These are phyloP conservation scores for Auriscalpium vulgare DNA, from an alignment of 768 basidiomycete genomes.

Conservation along the genomic window DNA sequence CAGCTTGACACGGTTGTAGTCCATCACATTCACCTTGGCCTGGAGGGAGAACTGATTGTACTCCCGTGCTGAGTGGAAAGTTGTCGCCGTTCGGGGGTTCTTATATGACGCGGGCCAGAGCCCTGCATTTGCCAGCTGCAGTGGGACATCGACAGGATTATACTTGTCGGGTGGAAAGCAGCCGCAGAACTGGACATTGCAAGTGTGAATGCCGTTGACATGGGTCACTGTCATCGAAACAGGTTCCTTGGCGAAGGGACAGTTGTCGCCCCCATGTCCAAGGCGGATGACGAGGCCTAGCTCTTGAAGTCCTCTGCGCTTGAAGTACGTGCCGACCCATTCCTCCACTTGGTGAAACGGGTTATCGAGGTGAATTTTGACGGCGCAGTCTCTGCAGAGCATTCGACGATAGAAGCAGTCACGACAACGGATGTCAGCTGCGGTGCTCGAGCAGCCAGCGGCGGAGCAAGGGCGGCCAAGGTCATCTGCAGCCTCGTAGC, in stretches of 20 bases:
- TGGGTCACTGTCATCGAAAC: background rate
- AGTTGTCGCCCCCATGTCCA: background rate
- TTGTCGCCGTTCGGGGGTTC: background rate
- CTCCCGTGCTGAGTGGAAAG: background rate
- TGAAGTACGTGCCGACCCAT: background rate
- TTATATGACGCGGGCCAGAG: background rate
- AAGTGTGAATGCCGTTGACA: background rate
- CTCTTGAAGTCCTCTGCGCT: background rate
- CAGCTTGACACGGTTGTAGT: background rate
- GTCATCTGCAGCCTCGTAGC: background rate
- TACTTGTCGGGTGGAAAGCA: background rate
- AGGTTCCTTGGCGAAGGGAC: background rate
- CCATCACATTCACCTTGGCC: background rate
- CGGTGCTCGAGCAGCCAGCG: background rate
- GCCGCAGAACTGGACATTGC: background rate
- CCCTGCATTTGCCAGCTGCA: background rate
- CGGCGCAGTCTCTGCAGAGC: background rate
- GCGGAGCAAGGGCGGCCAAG: background rate
- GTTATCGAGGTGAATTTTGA: background rate
- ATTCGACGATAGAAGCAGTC: background rate
- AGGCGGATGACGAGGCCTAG: background rate
- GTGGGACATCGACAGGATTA: background rate
- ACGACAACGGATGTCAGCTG: background rate
- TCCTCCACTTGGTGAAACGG: background rate
- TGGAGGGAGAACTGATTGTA: background rate